A percentile compares a stretch with the other conserved stretches of the same genome.
phyloP scores from a whole-genome alignment of 2,329 filamentous ascomycete genomes.

The Penicillium verrucosum region DNA sequence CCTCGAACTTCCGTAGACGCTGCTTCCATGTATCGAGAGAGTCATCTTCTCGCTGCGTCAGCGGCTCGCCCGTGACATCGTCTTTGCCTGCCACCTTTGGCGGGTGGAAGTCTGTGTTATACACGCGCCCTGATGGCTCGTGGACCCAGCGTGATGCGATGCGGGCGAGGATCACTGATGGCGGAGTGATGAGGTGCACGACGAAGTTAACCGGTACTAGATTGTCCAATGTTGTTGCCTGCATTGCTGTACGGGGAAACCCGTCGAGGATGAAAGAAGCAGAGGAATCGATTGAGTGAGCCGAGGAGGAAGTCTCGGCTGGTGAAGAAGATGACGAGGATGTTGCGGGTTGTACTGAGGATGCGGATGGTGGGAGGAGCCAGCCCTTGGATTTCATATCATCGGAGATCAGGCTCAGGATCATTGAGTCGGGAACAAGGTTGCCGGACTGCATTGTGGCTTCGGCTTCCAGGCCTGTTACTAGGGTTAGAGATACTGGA shows the following conservation, averaged over 20 bases:
- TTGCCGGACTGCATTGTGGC: constrained; percentile 80
- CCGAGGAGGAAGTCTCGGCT: constrained; percentile 20
- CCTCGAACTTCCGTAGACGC: constrained; percentile 77
- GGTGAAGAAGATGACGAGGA: constrained; percentile 1
- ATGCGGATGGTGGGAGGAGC: constrained; percentile 55
- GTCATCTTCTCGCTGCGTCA: constrained; percentile 82
- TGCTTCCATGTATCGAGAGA: constrained; percentile 79
- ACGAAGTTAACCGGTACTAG: constrained; percentile 94
- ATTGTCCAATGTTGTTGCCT: constrained; percentile 72
- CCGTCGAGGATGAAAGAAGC: constrained; percentile 95
- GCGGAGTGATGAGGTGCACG: constrained; percentile 79
- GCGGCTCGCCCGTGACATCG: constrained; percentile 82
- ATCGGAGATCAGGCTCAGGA: constrained; percentile 86
- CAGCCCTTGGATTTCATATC: constrained; percentile 83
- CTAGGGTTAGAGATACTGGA: constrained; percentile 10
- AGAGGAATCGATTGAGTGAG: constrained; percentile 61
- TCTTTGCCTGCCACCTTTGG: constrained; percentile 78
- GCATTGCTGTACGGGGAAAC: constrained; percentile 81
- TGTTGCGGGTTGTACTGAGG: not conserved
- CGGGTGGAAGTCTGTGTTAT: constrained; percentile 90
- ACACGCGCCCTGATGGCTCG: constrained; percentile 83
- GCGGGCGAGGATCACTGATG: constrained; percentile 79
- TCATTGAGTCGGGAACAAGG: constrained; percentile 88
- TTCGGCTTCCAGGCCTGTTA: constrained; percentile 82
- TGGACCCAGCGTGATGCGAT: constrained; percentile 94